Conservation (phyloP, 768 basidiomycete genomes). For the Coprinellus micaceus region DNA sequence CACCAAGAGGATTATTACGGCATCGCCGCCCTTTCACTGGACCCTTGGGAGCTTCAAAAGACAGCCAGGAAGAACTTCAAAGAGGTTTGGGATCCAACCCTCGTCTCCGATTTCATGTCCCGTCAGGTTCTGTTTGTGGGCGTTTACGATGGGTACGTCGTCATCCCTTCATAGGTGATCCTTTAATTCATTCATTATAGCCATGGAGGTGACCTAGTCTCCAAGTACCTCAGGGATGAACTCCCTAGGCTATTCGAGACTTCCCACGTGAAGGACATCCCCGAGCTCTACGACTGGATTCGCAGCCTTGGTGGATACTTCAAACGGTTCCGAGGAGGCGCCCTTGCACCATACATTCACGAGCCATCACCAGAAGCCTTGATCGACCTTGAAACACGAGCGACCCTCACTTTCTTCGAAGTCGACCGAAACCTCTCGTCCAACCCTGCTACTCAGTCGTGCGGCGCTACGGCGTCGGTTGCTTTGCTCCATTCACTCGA, state of each 20-base stretch:
- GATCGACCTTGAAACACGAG: constrained; percentile 79
- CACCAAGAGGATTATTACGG: constrained; percentile 82
- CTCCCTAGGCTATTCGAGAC: constrained; percentile 83
- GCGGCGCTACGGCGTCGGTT: constrained; percentile 89
- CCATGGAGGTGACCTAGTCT: constrained; percentile 89
- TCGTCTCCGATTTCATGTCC: constrained; percentile 51
- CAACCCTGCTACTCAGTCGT: constrained; percentile 64
- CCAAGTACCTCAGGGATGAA: constrained; percentile 81
- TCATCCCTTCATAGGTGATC: not conserved
- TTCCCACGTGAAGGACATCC: constrained; percentile 65
- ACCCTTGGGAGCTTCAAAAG: constrained; percentile 67
- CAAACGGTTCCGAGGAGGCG: constrained; percentile 81
- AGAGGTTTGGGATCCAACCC: constrained; percentile 69
- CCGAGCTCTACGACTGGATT: constrained; percentile 72
- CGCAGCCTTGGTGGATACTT: constrained; percentile 88
- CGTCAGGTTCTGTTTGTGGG: constrained; percentile 83
- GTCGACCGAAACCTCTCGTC: constrained; percentile 72
- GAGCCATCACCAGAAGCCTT: constrained; percentile 27
- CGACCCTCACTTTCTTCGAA: constrained; percentile 84
- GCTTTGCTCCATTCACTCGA: constrained; percentile 91
- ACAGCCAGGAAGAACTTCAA: constrained; percentile 60
- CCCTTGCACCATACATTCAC: constrained; percentile 63
- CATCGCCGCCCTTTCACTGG: constrained; percentile 69
- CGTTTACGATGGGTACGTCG: constrained; percentile 82
- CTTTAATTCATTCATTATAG: constrained; percentile 34